These are phyloP conservation scores for Paxillus ammoniavirescens DNA, from an alignment of 768 basidiomycete species.

Conservation along the genomic window DNA sequence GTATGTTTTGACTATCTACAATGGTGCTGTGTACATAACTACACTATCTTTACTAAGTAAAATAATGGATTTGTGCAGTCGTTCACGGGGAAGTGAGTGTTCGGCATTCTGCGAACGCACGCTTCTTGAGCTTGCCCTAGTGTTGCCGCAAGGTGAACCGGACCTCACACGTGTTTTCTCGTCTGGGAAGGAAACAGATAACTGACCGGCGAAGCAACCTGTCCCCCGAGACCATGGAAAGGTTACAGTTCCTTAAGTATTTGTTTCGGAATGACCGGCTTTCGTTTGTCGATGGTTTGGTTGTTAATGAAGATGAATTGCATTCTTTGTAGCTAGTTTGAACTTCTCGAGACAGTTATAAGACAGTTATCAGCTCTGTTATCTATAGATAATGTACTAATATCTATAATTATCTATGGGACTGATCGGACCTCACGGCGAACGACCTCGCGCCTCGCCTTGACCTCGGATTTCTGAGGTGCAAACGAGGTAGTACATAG, in stretches of 20 bases:
- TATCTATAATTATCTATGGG: not conserved
- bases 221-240: constrained; percentile 13
- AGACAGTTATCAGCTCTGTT: not conserved
- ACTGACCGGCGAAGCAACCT: constrained; percentile 20
- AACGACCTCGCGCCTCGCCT: not conserved
- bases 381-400: not conserved
- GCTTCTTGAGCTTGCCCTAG: too few relatives aligned
- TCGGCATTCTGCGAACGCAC: too few relatives aligned
- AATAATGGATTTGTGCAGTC: too few relatives aligned
- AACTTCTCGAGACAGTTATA: not conserved
- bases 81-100: too few relatives aligned
- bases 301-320: not conserved
- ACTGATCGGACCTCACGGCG: not conserved
- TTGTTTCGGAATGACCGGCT: constrained; percentile 22
- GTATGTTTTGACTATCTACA: too few relatives aligned
- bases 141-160: too few relatives aligned
- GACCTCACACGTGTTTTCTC: constrained; percentile 21
- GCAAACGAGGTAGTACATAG: not conserved
- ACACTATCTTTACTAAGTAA: too few relatives aligned
- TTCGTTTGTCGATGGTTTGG: constrained; percentile 14
- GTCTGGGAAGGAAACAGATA: constrained; percentile 20
- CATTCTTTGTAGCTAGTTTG: too few relatives aligned
- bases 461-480: not conserved
- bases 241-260: constrained; percentile 27
- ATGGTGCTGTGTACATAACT: too few relatives aligned